These are phyloP conservation scores for Hygrophila difformis DNA, from an alignment of 257 asterid species.

Conservation along the genomic window DNA sequence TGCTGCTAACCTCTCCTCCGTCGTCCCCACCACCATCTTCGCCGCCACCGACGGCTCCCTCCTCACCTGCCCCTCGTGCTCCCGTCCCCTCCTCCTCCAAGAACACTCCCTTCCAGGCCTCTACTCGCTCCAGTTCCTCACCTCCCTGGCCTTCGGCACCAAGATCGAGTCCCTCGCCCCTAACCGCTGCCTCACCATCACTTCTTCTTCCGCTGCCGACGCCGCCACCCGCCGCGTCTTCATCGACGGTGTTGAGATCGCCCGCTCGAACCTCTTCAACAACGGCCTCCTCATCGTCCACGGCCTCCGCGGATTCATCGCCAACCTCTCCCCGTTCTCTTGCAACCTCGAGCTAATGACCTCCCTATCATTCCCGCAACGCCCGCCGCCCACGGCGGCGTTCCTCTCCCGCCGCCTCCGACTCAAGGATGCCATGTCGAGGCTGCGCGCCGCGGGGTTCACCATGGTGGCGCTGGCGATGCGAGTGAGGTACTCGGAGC, in stretches of 20 bases:
- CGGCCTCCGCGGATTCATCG: slow-evolving; percentile 48
- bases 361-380: slow-evolving; percentile 38
- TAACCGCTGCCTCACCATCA: slow-evolving; percentile 65
- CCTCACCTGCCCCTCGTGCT: slow-evolving; percentile 67
- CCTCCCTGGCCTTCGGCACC: slow-evolving; percentile 51
- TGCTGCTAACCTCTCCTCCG: slow-evolving; percentile 27
- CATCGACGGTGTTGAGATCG: slow-evolving; percentile 57
- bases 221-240: slow-evolving; percentile 27
- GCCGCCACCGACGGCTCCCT: slow-evolving; percentile 60
- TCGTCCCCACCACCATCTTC: slow-evolving; percentile 59
- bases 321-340: slow-evolving; percentile 64
- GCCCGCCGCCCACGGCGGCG: slow-evolving; percentile 33
- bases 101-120: slow-evolving; percentile 68
- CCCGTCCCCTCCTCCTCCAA: slow-evolving; percentile 51
- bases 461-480: slow-evolving; percentile 47
- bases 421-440: slow-evolving; percentile 52
- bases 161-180: slow-evolving; percentile 45
- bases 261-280: slow-evolving; percentile 57
- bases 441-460: slow-evolving; percentile 52
- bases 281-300: slow-evolving; percentile 57
- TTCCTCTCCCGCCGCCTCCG: slow-evolving; percentile 30
- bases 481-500: slow-evolving; percentile 45
- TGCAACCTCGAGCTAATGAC: slow-evolving; percentile 51
- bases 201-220: slow-evolving; percentile 20
- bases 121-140: slow-evolving; percentile 55